Evolutionary conservation across 2,329 filamentous ascomycete genomes (phyloP).

Genomic region (Colletotrichum simmondsii): DNA sequence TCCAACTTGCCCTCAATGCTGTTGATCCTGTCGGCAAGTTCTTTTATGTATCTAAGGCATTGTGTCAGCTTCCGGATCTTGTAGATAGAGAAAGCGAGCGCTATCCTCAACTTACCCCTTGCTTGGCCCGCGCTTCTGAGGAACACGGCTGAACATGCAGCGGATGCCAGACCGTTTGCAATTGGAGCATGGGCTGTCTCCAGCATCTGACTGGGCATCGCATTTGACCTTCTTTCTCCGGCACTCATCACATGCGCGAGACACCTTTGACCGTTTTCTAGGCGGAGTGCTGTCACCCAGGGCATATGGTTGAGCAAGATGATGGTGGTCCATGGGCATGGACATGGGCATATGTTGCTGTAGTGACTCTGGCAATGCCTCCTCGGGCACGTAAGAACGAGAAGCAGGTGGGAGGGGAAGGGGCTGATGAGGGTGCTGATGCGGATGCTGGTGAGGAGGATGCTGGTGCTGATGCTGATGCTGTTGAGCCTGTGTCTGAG

Average conservation of each 20-base stretch:
- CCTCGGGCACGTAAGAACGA: conserved; percentile 50
- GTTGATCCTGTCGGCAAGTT: conserved; percentile 86
- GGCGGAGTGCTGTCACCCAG: conserved; percentile 71
- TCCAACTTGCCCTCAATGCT: conserved; percentile 83
- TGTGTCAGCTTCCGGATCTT: conserved; percentile 31
- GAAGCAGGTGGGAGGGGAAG: conserved; percentile 24
- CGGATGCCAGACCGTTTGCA: conserved; percentile 80
- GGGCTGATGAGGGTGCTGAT: conserved; percentile 1
- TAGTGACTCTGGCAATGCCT: conserved; percentile 48
- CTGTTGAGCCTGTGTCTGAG: conserved; percentile 17
- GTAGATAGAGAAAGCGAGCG: background rate
- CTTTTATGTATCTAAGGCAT: conserved; percentile 82
- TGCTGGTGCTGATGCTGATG: conserved; percentile 33
- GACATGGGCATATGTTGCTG: conserved; percentile 40
- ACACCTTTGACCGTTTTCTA: conserved; percentile 86
- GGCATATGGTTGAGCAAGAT: conserved; percentile 49
- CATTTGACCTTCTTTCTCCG: conserved; percentile 91
- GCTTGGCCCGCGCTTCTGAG: conserved; percentile 88
- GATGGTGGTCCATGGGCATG: conserved; percentile 48
- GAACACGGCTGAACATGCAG: conserved; percentile 88
- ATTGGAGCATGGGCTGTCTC: conserved; percentile 81
- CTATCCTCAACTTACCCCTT: conserved; percentile 73
- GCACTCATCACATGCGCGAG: conserved; percentile 89
- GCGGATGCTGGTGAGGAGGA: conserved; percentile 34
- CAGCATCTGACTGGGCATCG: conserved; percentile 80